Conservation (phyloP, 1,284 basidiomycete species). For the Inonotus hispidus region DNA sequence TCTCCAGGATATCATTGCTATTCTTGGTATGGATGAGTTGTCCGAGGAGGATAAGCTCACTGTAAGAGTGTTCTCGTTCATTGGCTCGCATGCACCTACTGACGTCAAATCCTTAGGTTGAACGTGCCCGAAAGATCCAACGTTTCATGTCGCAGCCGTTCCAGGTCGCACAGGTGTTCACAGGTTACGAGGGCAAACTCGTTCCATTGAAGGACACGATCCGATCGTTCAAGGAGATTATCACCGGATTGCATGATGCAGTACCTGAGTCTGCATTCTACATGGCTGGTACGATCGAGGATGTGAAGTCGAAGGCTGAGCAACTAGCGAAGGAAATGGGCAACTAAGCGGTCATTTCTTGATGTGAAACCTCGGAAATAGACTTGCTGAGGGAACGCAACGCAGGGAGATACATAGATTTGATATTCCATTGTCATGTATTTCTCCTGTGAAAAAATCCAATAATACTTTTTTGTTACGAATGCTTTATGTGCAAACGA, state of each 20-base stretch:
- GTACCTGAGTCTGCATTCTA: constrained; percentile 95
- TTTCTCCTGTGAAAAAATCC: constrained; percentile 4
- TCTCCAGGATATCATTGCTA: constrained; percentile 94
- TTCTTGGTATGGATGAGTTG: constrained; percentile 99
- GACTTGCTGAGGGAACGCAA: constrained; percentile 1
- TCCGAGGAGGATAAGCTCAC: constrained; percentile 99
- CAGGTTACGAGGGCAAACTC: constrained; percentile 96
- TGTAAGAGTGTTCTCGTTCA: constrained; percentile 43
- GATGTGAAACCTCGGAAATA: neutral
- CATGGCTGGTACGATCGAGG: constrained; percentile 91
- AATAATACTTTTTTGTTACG: neutral
- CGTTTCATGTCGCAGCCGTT: constrained; percentile 99
- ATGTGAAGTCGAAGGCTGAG: constrained; percentile 95
- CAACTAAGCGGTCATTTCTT: constrained; percentile 36
- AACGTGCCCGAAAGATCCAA: constrained; percentile 87
- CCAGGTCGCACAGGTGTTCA: constrained; percentile 99
- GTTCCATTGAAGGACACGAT: constrained; percentile 91
- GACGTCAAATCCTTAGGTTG: constrained; percentile 44
- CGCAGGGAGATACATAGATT: constrained; percentile 5
- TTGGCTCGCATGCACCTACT: constrained; percentile 14
- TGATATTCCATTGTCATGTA: neutral
- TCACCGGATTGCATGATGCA: constrained; percentile 81
- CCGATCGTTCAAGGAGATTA: constrained; percentile 94
- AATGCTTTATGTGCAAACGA: neutral
- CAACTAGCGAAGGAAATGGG: constrained; percentile 91